Base-by-base conservation (phyloP, 2,329 filamentous ascomycete species). In the Xylariaceae sp. region DNA sequence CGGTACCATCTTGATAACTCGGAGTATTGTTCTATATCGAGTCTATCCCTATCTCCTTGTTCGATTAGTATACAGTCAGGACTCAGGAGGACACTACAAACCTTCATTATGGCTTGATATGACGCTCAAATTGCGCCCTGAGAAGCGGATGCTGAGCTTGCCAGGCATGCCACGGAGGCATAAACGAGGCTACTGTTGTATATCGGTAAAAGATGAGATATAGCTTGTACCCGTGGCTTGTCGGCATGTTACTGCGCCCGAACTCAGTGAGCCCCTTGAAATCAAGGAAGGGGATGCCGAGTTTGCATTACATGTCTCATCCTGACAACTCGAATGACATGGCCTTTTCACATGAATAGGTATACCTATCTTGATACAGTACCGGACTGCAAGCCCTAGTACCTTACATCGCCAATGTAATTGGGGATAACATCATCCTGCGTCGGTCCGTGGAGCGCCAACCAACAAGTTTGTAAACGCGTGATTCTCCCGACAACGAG, bases 281-380 rank as follows among this genome's bases (percentile, higher is more conserved):
- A n/a, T n/a, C n/a, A n/a, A n/a, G n/a, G n/a, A n/a, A n/a, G n/a
- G n/a, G n/a, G n/a, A n/a, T n/a, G n/a, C n/a, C n/a, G n/a, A n/a
- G n/a, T n/a, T n/a, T n/a, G n/a, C n/a, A n/a, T n/a, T n/a, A n/a
- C n/a, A n/a, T n/a, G n/a, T n/a, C n/a, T n/a, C n/a, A n/a, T n/a
- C n/a, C n/a, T n/a, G n/a, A n/a, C n/a, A n/a, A n/a, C n/a, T n/a
- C n/a, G n/a, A n/a, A n/a, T n/a, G n/a, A n/a, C n/a, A n/a, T n/a
- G n/a, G n/a, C n/a, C n/a, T n/a, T n/a, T n/a, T n/a, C n/a, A 49
- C 1, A 63, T 64, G 64, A 51, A 32, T 15, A 45, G n/a, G n/a
- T 64, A 13, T 54, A 58, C 44, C 63, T 67, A 39, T 67, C 67
- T 47, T 66, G n/a, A n/a, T n/a, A n/a, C n/a, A n/a, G 64, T 63